Percentiles rank a stretch among this genome's conserved stretches.
Evolutionary conservation across 257 asterid genomes (phyloP).

Genomic region (Plantago major): DNA sequence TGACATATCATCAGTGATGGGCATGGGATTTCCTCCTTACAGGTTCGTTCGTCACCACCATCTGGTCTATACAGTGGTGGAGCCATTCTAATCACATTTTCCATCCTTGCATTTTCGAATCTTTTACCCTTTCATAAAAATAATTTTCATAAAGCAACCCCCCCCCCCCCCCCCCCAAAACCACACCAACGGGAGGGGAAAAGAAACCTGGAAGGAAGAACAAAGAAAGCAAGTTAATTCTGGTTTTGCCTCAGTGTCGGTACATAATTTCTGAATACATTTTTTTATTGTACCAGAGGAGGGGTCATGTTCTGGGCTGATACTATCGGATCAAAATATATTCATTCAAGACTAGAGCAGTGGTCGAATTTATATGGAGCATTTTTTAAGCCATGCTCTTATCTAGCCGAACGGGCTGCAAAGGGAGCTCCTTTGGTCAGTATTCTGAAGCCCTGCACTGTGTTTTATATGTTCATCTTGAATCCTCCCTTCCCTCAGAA

Average conservation of each 20-base stretch:
- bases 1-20: constrained; percentile 90
- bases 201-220: too few relatives aligned
- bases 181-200: too few relatives aligned
- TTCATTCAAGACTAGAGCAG: constrained; percentile 69
- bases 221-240: too few relatives aligned
- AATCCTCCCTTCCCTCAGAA: not conserved
- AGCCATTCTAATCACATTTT: too few relatives aligned
- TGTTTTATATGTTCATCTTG: not conserved
- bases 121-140: too few relatives aligned
- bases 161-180: too few relatives aligned
- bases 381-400: constrained; percentile 82
- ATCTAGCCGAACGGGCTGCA: constrained; percentile 75
- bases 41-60: constrained; percentile 32
- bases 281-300: constrained; percentile 50
- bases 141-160: too few relatives aligned
- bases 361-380: constrained; percentile 70
- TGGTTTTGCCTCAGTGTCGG: too few relatives aligned
- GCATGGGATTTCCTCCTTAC: constrained; percentile 98
- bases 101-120: too few relatives aligned
- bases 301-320: constrained; percentile 96
- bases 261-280: not conserved
- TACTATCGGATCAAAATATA: constrained; percentile 79
- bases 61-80: too few relatives aligned
- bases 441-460: not conserved
- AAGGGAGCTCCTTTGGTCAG: constrained; percentile 86